phyloP scores from a whole-genome alignment of 352 stramenopile genomes.

The Plasmopara halstedii region DNA sequence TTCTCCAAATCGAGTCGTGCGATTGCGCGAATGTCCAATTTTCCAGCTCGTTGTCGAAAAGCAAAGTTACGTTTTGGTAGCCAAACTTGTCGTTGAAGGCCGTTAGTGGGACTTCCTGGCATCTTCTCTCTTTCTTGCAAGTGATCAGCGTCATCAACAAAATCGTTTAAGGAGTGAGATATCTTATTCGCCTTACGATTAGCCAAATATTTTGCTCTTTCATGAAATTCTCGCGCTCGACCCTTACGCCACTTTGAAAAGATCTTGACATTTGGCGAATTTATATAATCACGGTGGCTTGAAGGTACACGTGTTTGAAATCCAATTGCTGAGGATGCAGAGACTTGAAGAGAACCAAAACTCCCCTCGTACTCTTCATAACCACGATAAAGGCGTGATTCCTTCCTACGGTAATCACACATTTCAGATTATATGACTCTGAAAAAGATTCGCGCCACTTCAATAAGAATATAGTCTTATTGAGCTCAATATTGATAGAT shows the following conservation, averaged over 20 bases:
- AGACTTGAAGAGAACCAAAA: slow-evolving; percentile 37
- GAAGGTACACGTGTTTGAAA: background rate
- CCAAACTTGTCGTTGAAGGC: slow-evolving; percentile 42
- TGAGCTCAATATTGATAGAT: too few species aligned
- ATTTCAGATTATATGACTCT: slow-evolving; percentile 5
- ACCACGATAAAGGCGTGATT: slow-evolving; percentile 15
- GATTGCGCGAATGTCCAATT: slow-evolving; percentile 67
- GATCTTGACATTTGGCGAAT: background rate
- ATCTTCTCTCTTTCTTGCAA: slow-evolving; percentile 15
- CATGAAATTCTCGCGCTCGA: slow-evolving; percentile 15
- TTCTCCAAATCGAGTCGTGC: slow-evolving; percentile 59
- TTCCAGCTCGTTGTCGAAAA: slow-evolving; percentile 66
- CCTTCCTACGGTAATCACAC: slow-evolving; percentile 16
- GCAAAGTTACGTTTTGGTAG: slow-evolving; percentile 62
- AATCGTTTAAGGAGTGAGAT: background rate
- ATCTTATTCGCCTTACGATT: slow-evolving; percentile 8
- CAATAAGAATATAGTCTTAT: too few species aligned
- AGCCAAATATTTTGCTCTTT: slow-evolving; percentile 19
- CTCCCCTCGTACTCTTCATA: slow-evolving; percentile 67
- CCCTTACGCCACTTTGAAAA: slow-evolving; percentile 2
- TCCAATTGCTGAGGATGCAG: slow-evolving; percentile 6
- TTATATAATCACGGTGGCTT: slow-evolving; percentile 1
- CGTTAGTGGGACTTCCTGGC: slow-evolving; percentile 3
- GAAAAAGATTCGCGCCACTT: slow-evolving; percentile 20
- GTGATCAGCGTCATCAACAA: slow-evolving; percentile 6